These are phyloP conservation scores for Trebouxia sp. DNA, from an alignment of 139 green algal genomes.

Conservation along the genomic window DNA sequence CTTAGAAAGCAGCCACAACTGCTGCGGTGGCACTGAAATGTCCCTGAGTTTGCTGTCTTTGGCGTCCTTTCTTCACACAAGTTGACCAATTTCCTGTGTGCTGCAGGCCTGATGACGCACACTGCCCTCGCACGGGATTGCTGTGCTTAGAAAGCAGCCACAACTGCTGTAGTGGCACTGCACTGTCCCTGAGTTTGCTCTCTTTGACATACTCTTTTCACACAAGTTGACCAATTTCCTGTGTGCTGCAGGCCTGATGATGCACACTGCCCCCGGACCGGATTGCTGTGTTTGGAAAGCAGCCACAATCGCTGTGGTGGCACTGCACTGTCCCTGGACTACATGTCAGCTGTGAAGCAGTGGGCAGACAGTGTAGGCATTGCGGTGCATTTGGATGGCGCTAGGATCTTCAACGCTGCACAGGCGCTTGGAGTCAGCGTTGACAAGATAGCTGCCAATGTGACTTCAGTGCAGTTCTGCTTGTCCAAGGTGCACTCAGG, in stretches of 20 bases:
- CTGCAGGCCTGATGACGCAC: slow-evolving; percentile 60
- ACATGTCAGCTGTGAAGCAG: slow-evolving; percentile 48
- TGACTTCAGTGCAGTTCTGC: slow-evolving; percentile 61
- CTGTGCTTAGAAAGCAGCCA: slow-evolving; percentile 79
- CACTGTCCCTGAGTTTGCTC: slow-evolving; percentile 41
- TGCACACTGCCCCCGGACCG: slow-evolving; percentile 62
- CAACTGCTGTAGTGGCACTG: slow-evolving; percentile 70
- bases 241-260: slow-evolving; percentile 53
- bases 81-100: not conserved
- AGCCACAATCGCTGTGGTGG: slow-evolving; percentile 80
- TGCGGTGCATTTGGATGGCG: slow-evolving; percentile 75
- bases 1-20: slow-evolving; percentile 80
- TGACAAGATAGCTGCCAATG: slow-evolving; percentile 14
- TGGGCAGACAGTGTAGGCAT: slow-evolving; percentile 33
- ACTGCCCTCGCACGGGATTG: slow-evolving; percentile 60
- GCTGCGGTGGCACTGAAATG: slow-evolving; percentile 62
- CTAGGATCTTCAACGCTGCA: slow-evolving; percentile 75
- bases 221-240: too few species aligned
- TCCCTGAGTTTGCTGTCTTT: slow-evolving; percentile 55
- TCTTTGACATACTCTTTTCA: too few species aligned
- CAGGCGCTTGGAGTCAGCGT: slow-evolving; percentile 23
- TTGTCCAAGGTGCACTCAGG: slow-evolving; percentile 53
- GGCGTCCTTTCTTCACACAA: too few species aligned
- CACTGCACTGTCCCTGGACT: slow-evolving; percentile 51
- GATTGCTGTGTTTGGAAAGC: slow-evolving; percentile 71